phyloP scores from a whole-genome alignment of 2,329 filamentous ascomycete species.

The Hypoxylon sp. region DNA sequence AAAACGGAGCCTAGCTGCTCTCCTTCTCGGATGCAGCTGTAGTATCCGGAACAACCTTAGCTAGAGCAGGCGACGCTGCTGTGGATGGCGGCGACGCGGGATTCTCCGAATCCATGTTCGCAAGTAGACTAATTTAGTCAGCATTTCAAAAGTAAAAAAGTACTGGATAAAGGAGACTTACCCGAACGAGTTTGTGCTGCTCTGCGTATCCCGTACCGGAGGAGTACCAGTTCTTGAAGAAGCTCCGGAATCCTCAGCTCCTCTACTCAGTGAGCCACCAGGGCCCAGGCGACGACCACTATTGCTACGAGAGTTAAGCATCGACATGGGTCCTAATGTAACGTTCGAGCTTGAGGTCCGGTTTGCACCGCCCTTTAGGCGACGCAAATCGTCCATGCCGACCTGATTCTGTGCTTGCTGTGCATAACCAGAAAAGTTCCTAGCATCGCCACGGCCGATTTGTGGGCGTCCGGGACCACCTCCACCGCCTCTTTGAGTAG shows the following conservation, averaged over 20 bases:
- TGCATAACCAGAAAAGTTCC: slow-evolving; percentile 83
- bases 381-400: slow-evolving; percentile 90
- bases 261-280: slow-evolving; percentile 78
- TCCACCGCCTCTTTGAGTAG: slow-evolving; percentile 76
- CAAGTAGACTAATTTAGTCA: slow-evolving; percentile 66
- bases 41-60: slow-evolving; percentile 72
- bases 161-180: slow-evolving; percentile 65
- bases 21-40: slow-evolving; percentile 64
- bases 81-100: slow-evolving; percentile 79
- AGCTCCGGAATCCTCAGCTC: slow-evolving; percentile 86
- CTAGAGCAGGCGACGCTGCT: slow-evolving; percentile 74
- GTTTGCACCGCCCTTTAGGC: slow-evolving; percentile 77
- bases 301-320: slow-evolving; percentile 91
- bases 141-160: slow-evolving; percentile 23
- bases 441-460: slow-evolving; percentile 87
- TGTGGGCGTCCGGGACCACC: slow-evolving; percentile 77
- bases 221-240: slow-evolving; percentile 94
- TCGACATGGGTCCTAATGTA: slow-evolving; percentile 84
- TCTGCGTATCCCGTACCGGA: slow-evolving; percentile 72
- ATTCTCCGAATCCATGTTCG: slow-evolving; percentile 71
- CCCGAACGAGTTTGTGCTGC: slow-evolving; percentile 93
- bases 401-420: slow-evolving; percentile 87
- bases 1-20: slow-evolving; percentile 61
- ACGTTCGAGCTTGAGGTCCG: slow-evolving; percentile 74
- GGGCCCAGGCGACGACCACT: slow-evolving; percentile 87